A percentile compares a stretch with the other conserved stretches of the same genome.
phyloP scores from a whole-genome alignment of 2,329 filamentous ascomycete genomes.

The Cryphonectria radicalis region DNA sequence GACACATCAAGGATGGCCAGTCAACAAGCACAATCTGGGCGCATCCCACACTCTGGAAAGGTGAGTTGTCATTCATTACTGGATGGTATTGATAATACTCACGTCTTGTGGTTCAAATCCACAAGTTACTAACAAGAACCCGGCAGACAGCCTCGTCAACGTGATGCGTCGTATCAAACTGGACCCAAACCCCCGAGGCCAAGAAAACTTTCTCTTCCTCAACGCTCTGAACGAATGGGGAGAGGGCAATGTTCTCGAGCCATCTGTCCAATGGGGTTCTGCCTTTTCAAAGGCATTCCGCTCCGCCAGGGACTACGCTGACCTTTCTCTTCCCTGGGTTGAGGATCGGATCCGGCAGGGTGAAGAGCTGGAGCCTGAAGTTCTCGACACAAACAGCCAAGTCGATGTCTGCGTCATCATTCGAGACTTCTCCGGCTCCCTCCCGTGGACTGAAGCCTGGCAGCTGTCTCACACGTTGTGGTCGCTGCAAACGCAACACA shows the following conservation, averaged over 20 bases:
- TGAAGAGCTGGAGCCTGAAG: slow-evolving; percentile 9
- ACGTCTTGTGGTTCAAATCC: background rate
- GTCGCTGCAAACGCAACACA: slow-evolving; percentile 18
- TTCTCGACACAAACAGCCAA: background rate
- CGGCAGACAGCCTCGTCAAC: slow-evolving; percentile 3
- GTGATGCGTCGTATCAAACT: slow-evolving; percentile 23
- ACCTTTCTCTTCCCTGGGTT: slow-evolving; percentile 12
- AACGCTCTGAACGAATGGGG: slow-evolving; percentile 30
- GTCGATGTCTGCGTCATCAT: slow-evolving; percentile 27
- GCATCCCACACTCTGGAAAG: slow-evolving; percentile 4
- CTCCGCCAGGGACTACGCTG: slow-evolving; percentile 14
- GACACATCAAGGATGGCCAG: slow-evolving; percentile 16
- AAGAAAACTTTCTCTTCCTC: slow-evolving; percentile 28
- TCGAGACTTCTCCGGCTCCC: slow-evolving; percentile 7
- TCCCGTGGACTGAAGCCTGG: slow-evolving; percentile 9
- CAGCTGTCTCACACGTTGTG: slow-evolving; percentile 20
- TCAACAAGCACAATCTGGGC: background rate
- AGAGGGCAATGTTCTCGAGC: slow-evolving; percentile 29
- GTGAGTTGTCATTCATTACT: background rate
- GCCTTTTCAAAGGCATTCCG: slow-evolving; percentile 20
- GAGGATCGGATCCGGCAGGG: slow-evolving; percentile 23
- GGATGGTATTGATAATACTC: background rate
- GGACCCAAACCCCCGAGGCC: slow-evolving; percentile 24
- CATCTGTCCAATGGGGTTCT: slow-evolving; percentile 22
- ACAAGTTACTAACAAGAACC: background rate